phyloP scores from a whole-genome alignment of 2,329 filamentous ascomycete species.

The Myriosclerotinia scirpicola region DNA sequence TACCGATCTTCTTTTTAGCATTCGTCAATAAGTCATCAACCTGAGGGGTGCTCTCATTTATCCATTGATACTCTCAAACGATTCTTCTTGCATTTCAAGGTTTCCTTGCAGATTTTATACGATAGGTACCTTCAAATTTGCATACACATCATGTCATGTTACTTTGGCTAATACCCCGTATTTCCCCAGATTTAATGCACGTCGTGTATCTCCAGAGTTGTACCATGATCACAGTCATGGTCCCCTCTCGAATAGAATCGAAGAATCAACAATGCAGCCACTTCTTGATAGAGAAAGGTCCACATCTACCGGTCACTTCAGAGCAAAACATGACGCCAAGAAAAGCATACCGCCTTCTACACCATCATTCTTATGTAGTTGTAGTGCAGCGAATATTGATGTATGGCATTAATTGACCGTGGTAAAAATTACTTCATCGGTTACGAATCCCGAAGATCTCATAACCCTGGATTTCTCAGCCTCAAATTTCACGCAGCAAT shows the following conservation, averaged over 20 bases:
- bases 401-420: not conserved
- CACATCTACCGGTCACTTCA: not conserved
- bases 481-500: not conserved
- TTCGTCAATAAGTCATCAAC: not conserved
- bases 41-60: not conserved
- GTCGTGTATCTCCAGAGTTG: not conserved
- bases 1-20: not conserved
- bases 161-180: constrained; percentile 17
- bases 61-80: not conserved
- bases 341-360: not conserved
- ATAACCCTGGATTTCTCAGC: not conserved
- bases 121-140: not conserved
- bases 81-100: not conserved
- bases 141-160: not conserved
- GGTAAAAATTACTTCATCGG: not conserved
- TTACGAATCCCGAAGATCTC: not conserved
- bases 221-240: not conserved
- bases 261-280: no score
- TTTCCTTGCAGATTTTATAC: not conserved
- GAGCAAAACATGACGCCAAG: not conserved
- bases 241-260: not conserved
- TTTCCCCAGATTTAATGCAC: constrained; percentile 13
- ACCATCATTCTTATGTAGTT: not conserved
- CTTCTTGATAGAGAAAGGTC: not conserved
- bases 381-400: not conserved